phyloP scores from a whole-genome alignment of 2,329 filamentous ascomycete genomes.

The Cordyceps sp. region DNA sequence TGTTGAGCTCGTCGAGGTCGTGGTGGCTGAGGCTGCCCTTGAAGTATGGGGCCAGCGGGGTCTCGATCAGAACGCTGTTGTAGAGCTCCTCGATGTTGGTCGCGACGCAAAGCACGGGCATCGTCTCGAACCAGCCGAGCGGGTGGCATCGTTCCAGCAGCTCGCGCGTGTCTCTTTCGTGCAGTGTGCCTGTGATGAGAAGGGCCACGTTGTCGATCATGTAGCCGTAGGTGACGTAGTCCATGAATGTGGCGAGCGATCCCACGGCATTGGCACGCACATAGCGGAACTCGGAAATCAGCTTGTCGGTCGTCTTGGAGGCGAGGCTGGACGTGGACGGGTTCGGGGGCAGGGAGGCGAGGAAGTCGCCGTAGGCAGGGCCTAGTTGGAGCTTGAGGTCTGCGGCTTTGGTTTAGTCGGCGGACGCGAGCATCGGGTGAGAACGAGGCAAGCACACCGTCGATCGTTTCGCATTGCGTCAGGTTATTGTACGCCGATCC shows the following conservation, averaged over 20 bases:
- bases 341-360: conserved; percentile 83
- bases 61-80: conserved; percentile 95
- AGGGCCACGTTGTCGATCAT: conserved; percentile 99
- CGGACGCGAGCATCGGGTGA: background rate
- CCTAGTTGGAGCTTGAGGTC: conserved; percentile 97
- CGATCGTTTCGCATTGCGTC: conserved; percentile 94
- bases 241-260: conserved; percentile 85
- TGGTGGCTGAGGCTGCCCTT: conserved; percentile 92
- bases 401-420: conserved; percentile 18
- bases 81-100: conserved; percentile 98
- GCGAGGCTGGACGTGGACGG: conserved; percentile 92
- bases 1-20: conserved; percentile 95
- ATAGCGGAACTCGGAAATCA: conserved; percentile 94
- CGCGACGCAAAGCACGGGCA: conserved; percentile 93
- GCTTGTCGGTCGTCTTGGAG: conserved; percentile 91
- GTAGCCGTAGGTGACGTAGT: conserved; percentile 96
- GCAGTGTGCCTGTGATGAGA: conserved; percentile 90
- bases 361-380: conserved; percentile 93
- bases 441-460: conserved; percentile 38
- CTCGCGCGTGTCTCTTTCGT: conserved; percentile 93
- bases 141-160: conserved; percentile 91
- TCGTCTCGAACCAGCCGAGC: conserved; percentile 95
- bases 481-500: conserved; percentile 85
- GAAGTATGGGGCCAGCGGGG: conserved; percentile 89
- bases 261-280: conserved; percentile 87